Evolutionary conservation across 2,329 filamentous ascomycete species (phyloP).

Genomic region (Exserohilum turcica): DNA sequence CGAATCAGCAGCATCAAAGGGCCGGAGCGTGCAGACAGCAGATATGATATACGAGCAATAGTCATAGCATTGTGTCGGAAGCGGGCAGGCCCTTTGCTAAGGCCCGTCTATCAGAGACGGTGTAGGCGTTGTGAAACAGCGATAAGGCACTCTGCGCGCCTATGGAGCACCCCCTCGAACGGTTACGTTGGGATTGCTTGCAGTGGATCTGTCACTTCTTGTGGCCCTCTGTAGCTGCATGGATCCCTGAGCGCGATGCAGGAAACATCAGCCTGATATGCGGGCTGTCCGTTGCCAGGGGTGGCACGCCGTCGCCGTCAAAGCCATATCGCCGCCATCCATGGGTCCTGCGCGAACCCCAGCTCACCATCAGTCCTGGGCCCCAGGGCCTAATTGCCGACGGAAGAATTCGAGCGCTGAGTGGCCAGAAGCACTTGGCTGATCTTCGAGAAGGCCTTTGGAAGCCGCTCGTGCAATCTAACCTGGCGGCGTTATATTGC

Average conservation of each 20-base stretch:
- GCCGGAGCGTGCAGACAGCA: slow-evolving; percentile 30
- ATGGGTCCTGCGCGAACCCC: slow-evolving; percentile 19
- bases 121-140: slow-evolving; percentile 40
- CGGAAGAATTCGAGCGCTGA: slow-evolving; percentile 16
- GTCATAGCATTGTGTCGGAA: slow-evolving; percentile 33
- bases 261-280: slow-evolving; percentile 44
- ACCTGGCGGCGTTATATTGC: slow-evolving; percentile 24
- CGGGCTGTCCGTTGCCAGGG: slow-evolving; percentile 29
- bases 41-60: slow-evolving; percentile 24
- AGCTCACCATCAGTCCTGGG: slow-evolving; percentile 20
- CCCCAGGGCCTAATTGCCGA: slow-evolving; percentile 14
- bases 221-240: slow-evolving; percentile 25
- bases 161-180: slow-evolving; percentile 28
- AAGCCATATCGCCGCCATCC: slow-evolving; percentile 18
- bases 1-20: slow-evolving; percentile 36
- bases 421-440: slow-evolving; percentile 27
- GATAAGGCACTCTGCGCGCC: slow-evolving; percentile 44
- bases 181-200: slow-evolving; percentile 22
- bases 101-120: slow-evolving; percentile 36
- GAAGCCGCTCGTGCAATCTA: slow-evolving; percentile 26
- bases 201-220: slow-evolving; percentile 33
- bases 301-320: slow-evolving; percentile 26
- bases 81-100: slow-evolving; percentile 20
- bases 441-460: slow-evolving; percentile 23
- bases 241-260: slow-evolving; percentile 31